phyloP scores from a whole-genome alignment of 2,329 filamentous ascomycete species.

The Cadophora sp. region DNA sequence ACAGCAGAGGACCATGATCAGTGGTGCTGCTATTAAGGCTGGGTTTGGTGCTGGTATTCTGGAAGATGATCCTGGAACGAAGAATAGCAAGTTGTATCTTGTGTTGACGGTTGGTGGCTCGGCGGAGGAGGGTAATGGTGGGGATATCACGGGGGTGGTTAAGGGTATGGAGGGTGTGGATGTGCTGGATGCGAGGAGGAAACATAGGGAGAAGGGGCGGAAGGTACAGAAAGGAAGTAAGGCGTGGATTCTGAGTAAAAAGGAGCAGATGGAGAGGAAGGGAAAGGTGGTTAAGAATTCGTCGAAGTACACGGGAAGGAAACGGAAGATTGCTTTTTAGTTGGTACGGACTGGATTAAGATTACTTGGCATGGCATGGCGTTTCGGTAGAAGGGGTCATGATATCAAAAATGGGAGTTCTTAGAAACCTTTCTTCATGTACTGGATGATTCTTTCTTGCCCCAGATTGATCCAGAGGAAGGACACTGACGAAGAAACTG shows the following conservation, averaged over 20 bases:
- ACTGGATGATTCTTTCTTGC: not conserved
- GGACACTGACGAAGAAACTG: not conserved
- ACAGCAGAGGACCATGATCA: conserved; percentile 90
- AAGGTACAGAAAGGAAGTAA: conserved; percentile 81
- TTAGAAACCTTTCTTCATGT: not conserved
- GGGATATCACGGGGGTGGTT: conserved; percentile 91
- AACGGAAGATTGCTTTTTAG: conserved; percentile 80
- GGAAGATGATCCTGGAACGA: conserved; percentile 95
- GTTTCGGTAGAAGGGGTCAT: conserved; percentile 34
- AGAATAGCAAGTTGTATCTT: conserved; percentile 95
- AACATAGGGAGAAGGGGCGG: conserved; percentile 53
- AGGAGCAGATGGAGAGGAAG: conserved; percentile 92
- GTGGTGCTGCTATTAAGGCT: conserved; percentile 85
- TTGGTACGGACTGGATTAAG: not conserved
- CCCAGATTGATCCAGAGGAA: not conserved
- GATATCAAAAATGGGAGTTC: conserved; percentile 26
- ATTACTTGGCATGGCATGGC: conserved; percentile 38
- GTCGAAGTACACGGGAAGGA: conserved; percentile 93
- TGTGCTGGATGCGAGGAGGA: conserved; percentile 73
- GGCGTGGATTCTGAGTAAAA: conserved; percentile 84
- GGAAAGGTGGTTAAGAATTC: conserved; percentile 92
- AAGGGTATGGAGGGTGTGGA: conserved; percentile 88
- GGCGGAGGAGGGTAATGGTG: conserved; percentile 57
- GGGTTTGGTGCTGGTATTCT: conserved; percentile 95
- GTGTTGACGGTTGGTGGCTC: conserved; percentile 85